phyloP scores from a whole-genome alignment of 179 eudicot genomes.

The Carnegiea gigantea region DNA sequence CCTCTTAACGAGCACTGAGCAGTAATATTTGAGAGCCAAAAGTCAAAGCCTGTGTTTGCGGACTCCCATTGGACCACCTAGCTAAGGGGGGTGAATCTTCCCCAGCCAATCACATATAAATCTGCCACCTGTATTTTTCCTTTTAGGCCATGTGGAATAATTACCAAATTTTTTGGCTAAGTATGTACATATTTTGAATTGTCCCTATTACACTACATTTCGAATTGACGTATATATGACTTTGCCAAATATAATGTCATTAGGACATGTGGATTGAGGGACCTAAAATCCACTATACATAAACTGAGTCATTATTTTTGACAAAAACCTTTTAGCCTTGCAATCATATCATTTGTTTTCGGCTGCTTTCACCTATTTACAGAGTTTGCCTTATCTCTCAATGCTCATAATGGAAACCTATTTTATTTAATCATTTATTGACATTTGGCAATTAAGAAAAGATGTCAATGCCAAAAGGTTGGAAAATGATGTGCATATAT shows the following conservation, averaged over 20 bases:
- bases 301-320: neutral
- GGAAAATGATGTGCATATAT: neutral
- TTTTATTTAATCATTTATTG: neutral
- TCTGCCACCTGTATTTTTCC: neutral
- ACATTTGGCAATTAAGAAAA: neutral
- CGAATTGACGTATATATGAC: neutral
- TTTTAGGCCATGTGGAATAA: neutral
- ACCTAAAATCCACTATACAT: conserved; percentile 1
- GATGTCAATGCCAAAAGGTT: neutral
- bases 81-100: neutral
- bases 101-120: neutral
- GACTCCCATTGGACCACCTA: neutral
- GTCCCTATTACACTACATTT: neutral
- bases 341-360: neutral
- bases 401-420: neutral
- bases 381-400: conserved; percentile 10
- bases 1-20: neutral
- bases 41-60: neutral
- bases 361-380: neutral
- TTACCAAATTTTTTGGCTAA: neutral
- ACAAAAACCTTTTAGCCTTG: neutral
- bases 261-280: conserved; percentile 6
- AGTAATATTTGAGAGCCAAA: conserved; percentile 4
- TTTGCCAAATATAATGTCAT: neutral
- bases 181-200: neutral